These are phyloP conservation scores for Crassisporium funariophilum DNA, from an alignment of 768 basidiomycete genomes.

Conservation along the genomic window DNA sequence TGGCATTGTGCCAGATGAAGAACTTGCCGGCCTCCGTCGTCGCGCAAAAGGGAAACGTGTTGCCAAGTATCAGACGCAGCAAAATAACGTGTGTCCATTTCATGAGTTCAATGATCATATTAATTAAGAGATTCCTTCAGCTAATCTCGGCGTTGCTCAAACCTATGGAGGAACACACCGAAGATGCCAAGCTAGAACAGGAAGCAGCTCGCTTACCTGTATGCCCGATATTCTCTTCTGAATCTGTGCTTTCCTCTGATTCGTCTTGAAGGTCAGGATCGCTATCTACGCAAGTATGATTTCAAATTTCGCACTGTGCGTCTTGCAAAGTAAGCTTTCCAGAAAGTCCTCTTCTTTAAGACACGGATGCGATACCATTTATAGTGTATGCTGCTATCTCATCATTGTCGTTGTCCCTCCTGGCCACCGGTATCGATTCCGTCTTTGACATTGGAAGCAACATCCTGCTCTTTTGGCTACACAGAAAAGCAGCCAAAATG, in stretches of 20 bases:
- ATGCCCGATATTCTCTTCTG: slow-evolving; percentile 24
- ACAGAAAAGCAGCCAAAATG: slow-evolving; percentile 68
- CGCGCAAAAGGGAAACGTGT: slow-evolving; percentile 62
- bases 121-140: slow-evolving; percentile 38
- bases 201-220: slow-evolving; percentile 69
- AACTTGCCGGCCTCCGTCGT: slow-evolving; percentile 64
- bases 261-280: slow-evolving; percentile 68
- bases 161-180: slow-evolving; percentile 86
- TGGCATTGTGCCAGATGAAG: slow-evolving; percentile 61
- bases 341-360: too few species aligned
- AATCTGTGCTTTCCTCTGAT: slow-evolving; percentile 4
- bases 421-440: slow-evolving; percentile 90
- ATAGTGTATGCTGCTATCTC: slow-evolving; percentile 92
- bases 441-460: slow-evolving; percentile 85
- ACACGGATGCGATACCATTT: not conserved
- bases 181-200: slow-evolving; percentile 74
- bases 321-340: slow-evolving; percentile 76
- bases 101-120: slow-evolving; percentile 1
- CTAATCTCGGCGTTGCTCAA: slow-evolving; percentile 88
- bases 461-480: slow-evolving; percentile 76
- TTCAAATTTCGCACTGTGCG: slow-evolving; percentile 72
- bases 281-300: slow-evolving; percentile 85
- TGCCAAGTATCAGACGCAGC: slow-evolving; percentile 65
- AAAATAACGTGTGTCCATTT: slow-evolving; percentile 59
- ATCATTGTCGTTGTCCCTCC: slow-evolving; percentile 78